These are phyloP conservation scores for Bullera alba DNA, from an alignment of 768 basidiomycete genomes.

Conservation along the genomic window DNA sequence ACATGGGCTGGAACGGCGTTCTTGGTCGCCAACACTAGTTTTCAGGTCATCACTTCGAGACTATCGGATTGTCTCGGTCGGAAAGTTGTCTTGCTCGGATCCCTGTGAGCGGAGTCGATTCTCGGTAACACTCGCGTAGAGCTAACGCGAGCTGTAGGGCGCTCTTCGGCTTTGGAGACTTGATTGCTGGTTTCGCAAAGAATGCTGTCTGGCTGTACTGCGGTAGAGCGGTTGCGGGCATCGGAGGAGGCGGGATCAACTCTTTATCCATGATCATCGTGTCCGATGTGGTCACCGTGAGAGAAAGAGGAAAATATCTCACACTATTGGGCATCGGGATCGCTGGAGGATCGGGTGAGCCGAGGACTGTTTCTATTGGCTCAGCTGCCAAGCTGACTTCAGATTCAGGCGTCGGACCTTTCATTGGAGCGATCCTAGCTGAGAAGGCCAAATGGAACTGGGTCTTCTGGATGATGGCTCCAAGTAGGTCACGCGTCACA, in stretches of 20 bases:
- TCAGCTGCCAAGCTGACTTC: not conserved
- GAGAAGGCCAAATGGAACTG: slow-evolving; percentile 18
- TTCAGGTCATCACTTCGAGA: slow-evolving; percentile 29
- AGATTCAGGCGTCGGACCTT: slow-evolving; percentile 9
- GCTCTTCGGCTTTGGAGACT: slow-evolving; percentile 35
- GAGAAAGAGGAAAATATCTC: slow-evolving; percentile 20
- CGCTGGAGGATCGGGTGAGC: slow-evolving; percentile 4
- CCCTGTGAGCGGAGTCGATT: slow-evolving; percentile 12
- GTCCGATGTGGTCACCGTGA: slow-evolving; percentile 22
- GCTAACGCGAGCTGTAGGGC: not conserved
- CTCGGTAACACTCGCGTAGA: not conserved
- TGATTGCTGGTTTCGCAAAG: slow-evolving; percentile 35
- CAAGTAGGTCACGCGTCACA: not conserved
- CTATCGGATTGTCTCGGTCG: slow-evolving; percentile 32
- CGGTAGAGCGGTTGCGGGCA: slow-evolving; percentile 17
- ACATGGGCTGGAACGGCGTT: slow-evolving; percentile 40
- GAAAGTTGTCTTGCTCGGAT: slow-evolving; percentile 26
- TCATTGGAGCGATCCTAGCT: slow-evolving; percentile 10
- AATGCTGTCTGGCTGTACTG: slow-evolving; percentile 29
- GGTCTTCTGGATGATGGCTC: slow-evolving; percentile 19
- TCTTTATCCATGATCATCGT: slow-evolving; percentile 27
- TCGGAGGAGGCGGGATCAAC: slow-evolving; percentile 27
- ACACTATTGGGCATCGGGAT: slow-evolving; percentile 13
- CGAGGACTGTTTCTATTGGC: not conserved
- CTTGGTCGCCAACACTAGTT: slow-evolving; percentile 36